Evolutionary conservation across 352 stramenopile species (phyloP).

Genomic region (Phytophthora pisi): DNA sequence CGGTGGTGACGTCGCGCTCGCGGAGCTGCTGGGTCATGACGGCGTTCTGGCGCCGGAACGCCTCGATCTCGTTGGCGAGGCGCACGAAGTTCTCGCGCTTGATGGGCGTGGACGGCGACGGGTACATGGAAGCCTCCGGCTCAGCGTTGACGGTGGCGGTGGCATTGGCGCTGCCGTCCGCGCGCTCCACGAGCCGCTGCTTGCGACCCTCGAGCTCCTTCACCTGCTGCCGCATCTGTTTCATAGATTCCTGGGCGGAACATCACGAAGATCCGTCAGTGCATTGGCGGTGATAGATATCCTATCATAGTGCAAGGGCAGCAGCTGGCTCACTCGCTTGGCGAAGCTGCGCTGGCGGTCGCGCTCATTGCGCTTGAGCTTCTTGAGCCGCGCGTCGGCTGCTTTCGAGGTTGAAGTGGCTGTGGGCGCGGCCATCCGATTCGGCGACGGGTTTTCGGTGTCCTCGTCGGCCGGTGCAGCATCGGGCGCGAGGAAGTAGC

Average conservation of each 20-base stretch:
- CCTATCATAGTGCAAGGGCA: not conserved
- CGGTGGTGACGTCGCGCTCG: conserved; percentile 54
- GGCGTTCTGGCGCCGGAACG: conserved; percentile 51
- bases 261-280: not conserved
- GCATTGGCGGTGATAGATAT: not conserved
- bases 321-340: conserved; percentile 44
- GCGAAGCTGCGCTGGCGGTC: conserved; percentile 60
- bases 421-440: not conserved
- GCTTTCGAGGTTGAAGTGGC: not conserved
- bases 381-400: conserved; percentile 32
- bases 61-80: conserved; percentile 53
- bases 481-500: conserved; percentile 26
- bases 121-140: conserved; percentile 6
- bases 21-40: conserved; percentile 44
- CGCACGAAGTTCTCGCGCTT: conserved; percentile 47
- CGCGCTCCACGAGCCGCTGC: conserved; percentile 37
- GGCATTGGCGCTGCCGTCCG: not conserved
- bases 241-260: conserved; percentile 46
- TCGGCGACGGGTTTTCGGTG: conserved; percentile 20
- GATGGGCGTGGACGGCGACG: conserved; percentile 11
- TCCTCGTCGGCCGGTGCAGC: conserved; percentile 9
- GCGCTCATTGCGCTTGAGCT: conserved; percentile 59
- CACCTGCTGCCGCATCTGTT: conserved; percentile 52
- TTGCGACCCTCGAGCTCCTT: conserved; percentile 55
- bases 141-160: not conserved